Evolutionary conservation across 441 rosid species (phyloP).

Genomic region (Raphanus hybrid): DNA sequence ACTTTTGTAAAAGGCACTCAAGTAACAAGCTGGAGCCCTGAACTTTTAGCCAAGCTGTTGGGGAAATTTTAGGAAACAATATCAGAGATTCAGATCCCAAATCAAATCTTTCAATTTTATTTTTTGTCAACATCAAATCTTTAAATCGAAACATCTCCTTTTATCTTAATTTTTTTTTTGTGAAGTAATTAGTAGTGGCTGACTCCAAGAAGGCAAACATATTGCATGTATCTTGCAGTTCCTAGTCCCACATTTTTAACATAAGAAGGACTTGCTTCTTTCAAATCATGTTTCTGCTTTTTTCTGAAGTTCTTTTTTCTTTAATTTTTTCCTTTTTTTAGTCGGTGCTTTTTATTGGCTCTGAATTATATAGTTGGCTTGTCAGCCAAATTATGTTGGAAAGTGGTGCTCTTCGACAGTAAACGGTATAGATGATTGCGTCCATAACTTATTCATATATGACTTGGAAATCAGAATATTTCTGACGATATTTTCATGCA

Average conservation of each 20-base stretch:
- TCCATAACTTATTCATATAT: constrained; percentile 16
- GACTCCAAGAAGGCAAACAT: constrained; percentile 47
- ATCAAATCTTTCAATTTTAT: constrained; percentile 44
- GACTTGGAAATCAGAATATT: constrained; percentile 16
- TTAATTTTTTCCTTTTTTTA: constrained; percentile 47
- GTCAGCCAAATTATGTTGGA: constrained; percentile 38
- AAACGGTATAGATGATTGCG: constrained; percentile 15
- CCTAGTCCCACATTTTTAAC: constrained; percentile 45
- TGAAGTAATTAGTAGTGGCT: constrained; percentile 41
- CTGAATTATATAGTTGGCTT: constrained; percentile 38
- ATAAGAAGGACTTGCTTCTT: constrained; percentile 35
- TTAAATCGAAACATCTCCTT: constrained; percentile 25
- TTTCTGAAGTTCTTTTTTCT: constrained; percentile 26
- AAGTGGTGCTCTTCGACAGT: constrained; percentile 25
- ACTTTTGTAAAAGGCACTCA: constrained; percentile 44
- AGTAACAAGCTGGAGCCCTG: constrained; percentile 44
- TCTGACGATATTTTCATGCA: constrained; percentile 22
- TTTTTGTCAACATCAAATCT: constrained; percentile 43
- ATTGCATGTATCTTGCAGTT: constrained; percentile 30
- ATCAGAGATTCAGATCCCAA: constrained; percentile 45
- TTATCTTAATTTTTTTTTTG: constrained; percentile 12
- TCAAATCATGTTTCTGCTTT: constrained; percentile 29
- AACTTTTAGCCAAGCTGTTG: constrained; percentile 47
- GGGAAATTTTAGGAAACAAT: constrained; percentile 45
- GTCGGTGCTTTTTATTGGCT: constrained; percentile 46